Conservation (phyloP, 768 basidiomycete genomes). For the Hypsizygus marmoreus region DNA sequence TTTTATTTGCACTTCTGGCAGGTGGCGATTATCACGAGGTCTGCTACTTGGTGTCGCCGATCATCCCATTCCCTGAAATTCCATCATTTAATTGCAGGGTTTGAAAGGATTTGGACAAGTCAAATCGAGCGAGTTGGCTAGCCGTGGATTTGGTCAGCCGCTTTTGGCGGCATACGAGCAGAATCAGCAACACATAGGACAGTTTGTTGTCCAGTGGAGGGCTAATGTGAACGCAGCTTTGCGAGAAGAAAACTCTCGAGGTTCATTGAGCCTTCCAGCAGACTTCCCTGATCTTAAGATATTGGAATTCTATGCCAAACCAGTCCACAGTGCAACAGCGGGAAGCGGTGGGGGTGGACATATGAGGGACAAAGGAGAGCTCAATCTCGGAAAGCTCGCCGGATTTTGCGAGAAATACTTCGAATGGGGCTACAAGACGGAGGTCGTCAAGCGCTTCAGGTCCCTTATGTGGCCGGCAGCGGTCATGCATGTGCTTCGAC, state of each 20-base stretch:
- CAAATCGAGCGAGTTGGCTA: slow-evolving; percentile 62
- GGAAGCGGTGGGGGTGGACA: slow-evolving; percentile 35
- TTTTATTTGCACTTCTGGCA: slow-evolving; percentile 65
- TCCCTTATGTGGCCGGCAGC: slow-evolving; percentile 64
- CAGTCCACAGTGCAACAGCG: slow-evolving; percentile 14
- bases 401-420: slow-evolving; percentile 63
- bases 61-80: slow-evolving; percentile 16
- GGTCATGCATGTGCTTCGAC: slow-evolving; percentile 57
- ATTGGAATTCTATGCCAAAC: slow-evolving; percentile 54
- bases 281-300: slow-evolving; percentile 59
- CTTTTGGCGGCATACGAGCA: slow-evolving; percentile 47
- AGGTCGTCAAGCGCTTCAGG: slow-evolving; percentile 66
- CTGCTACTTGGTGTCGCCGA: slow-evolving; percentile 28
- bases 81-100: slow-evolving; percentile 18
- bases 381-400: slow-evolving; percentile 55
- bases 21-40: slow-evolving; percentile 69
- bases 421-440: slow-evolving; percentile 69
- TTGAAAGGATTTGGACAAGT: slow-evolving; percentile 51
- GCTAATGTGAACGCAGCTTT: slow-evolving; percentile 44
- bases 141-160: slow-evolving; percentile 61
- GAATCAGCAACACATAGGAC: slow-evolving; percentile 34
- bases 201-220: slow-evolving; percentile 55
- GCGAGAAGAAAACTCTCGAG: slow-evolving; percentile 50
- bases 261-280: slow-evolving; percentile 50
- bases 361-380: slow-evolving; percentile 37